Evolutionary conservation across 1,139 yeast species (phyloP).

Genomic region (Taphrina communis): DNA sequence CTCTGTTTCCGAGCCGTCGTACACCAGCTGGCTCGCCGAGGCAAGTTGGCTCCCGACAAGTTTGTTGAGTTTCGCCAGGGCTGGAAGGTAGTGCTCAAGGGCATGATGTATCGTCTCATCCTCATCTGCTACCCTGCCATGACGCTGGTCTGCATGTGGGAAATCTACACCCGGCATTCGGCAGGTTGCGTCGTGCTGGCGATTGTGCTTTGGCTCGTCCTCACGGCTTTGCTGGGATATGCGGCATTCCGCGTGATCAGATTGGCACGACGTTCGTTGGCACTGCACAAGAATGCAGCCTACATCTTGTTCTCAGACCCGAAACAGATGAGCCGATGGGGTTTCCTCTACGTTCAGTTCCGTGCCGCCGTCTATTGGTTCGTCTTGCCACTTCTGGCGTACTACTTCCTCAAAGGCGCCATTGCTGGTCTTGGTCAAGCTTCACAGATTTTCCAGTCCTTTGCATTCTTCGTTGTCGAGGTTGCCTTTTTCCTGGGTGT

Average conservation of each 20-base stretch:
- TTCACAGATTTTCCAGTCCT: constrained; percentile 80
- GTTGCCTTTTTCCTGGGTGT: constrained; percentile 67
- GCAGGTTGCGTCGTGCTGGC: constrained; percentile 84
- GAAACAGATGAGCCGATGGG: constrained; percentile 80
- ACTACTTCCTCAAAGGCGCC: constrained; percentile 74
- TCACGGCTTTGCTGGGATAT: constrained; percentile 66
- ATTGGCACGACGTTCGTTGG: constrained; percentile 73
- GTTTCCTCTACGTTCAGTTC: constrained; percentile 89
- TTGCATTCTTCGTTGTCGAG: constrained; percentile 76
- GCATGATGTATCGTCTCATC: constrained; percentile 78
- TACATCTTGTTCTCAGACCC: constrained; percentile 86
- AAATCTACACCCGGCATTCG: constrained; percentile 80
- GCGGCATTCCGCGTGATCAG: constrained; percentile 75
- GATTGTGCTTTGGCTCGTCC: constrained; percentile 64
- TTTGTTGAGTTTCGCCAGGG: constrained; percentile 79
- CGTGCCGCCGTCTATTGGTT: constrained; percentile 88
- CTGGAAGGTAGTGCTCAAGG: constrained; percentile 82
- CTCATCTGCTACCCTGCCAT: constrained; percentile 65
- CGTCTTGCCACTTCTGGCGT: constrained; percentile 66
- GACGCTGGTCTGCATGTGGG: constrained; percentile 84
- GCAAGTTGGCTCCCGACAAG: constrained; percentile 57
- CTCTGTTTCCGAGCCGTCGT: constrained; percentile 67
- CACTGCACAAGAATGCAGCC: constrained; percentile 87
- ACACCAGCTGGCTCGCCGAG: constrained; percentile 70
- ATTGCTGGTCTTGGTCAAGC: constrained; percentile 85